A percentile compares a stretch with the other conserved stretches of the same genome.
These are phyloP conservation scores for Comarum palustre DNA, from an alignment of 306 rosid species.

Conservation along the genomic window DNA sequence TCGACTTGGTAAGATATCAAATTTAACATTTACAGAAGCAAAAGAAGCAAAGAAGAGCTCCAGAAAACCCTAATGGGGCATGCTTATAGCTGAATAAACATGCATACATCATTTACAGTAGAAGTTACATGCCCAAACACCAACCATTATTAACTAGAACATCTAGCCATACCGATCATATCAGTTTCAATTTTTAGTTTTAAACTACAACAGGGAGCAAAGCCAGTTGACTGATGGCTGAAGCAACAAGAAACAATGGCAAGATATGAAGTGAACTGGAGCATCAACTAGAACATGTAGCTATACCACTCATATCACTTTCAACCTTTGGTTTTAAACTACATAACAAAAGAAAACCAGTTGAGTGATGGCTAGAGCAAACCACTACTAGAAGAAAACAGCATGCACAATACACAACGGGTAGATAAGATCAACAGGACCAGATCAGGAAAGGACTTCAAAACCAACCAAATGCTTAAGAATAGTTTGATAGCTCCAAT, in stretches of 20 bases:
- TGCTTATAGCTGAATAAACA: not conserved
- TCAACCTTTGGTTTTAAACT: not conserved
- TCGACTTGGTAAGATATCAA: not conserved
- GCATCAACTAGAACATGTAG: conserved; percentile 1
- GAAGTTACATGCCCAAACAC: not conserved
- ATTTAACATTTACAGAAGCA: not conserved
- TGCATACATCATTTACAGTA: not conserved
- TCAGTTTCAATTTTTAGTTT: not conserved
- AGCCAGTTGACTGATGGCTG: not conserved
- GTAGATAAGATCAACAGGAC: not conserved
- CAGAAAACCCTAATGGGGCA: not conserved
- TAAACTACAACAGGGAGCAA: not conserved
- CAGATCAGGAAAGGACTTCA: not conserved
- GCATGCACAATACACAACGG: not conserved
- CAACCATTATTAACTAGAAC: not conserved
- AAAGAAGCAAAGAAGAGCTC: not conserved
- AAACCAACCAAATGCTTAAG: not conserved
- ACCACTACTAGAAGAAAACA: not conserved
- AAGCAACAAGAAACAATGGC: not conserved
- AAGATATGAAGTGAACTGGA: not conserved
- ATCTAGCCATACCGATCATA: not conserved
- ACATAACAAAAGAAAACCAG: not conserved
- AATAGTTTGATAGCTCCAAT: not conserved
- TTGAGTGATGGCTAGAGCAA: not conserved
- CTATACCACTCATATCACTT: not conserved